These are phyloP conservation scores for Penicillium bialowiezense DNA, from an alignment of 495 filamentous ascomycete species.

Conservation along the genomic window DNA sequence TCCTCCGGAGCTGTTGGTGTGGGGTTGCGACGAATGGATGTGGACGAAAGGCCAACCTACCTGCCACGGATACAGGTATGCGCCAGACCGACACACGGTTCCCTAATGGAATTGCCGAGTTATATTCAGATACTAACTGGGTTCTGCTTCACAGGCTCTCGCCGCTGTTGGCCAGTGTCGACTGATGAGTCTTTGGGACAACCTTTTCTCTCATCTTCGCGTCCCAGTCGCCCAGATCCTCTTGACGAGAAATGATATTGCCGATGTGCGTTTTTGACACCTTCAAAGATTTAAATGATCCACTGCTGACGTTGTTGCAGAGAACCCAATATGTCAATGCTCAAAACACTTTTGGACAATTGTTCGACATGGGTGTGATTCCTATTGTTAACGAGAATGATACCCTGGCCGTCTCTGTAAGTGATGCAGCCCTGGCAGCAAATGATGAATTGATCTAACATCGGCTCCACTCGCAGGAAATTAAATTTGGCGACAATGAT, in stretches of 20 bases:
- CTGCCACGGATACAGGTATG: constrained; percentile 76
- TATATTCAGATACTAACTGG: constrained; percentile 4
- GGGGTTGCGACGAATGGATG: constrained; percentile 82
- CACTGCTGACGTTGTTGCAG: constrained; percentile 37
- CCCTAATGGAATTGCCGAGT: too few species aligned
- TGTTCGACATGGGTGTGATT: constrained; percentile 93
- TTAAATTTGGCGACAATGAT: constrained; percentile 99
- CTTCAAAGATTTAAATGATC: not conserved
- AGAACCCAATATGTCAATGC: constrained; percentile 94
- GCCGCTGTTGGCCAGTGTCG: constrained; percentile 96
- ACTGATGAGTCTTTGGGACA: constrained; percentile 94
- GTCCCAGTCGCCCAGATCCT: constrained; percentile 94
- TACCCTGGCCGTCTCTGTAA: constrained; percentile 82
- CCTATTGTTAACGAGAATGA: constrained; percentile 99
- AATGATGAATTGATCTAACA: not conserved
- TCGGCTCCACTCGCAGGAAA: constrained; percentile 55
- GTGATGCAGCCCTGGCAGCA: not conserved
- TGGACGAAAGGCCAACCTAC: constrained; percentile 84
- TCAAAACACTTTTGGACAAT: constrained; percentile 85
- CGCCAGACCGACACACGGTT: too few species aligned
- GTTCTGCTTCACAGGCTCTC: constrained; percentile 73
- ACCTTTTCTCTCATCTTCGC: constrained; percentile 77
- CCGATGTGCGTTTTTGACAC: constrained; percentile 61
- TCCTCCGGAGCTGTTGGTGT: constrained; percentile 97
- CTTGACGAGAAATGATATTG: constrained; percentile 94